These are phyloP conservation scores for Fomitopsis pinicola DNA, from an alignment of 1,284 basidiomycete species.

Conservation along the genomic window DNA sequence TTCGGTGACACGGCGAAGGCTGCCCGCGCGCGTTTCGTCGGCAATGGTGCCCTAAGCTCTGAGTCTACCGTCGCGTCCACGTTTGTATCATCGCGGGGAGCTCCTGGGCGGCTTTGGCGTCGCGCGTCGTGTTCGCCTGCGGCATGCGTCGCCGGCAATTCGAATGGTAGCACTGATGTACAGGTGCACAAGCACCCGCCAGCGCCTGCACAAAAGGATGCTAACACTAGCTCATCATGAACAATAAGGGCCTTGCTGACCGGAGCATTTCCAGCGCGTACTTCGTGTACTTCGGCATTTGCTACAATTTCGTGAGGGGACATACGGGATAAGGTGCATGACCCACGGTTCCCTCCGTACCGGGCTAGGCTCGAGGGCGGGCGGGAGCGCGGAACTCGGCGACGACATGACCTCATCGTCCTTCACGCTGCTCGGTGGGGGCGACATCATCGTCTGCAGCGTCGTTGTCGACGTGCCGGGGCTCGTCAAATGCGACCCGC, in stretches of 20 bases:
- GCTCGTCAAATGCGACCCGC: conserved; percentile 57
- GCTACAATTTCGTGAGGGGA: conserved; percentile 54
- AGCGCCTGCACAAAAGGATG: conserved; percentile 48
- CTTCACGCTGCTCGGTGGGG: conserved; percentile 45
- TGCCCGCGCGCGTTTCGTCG: too few relatives aligned
- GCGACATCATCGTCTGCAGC: conserved; percentile 69
- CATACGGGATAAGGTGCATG: conserved; percentile 60
- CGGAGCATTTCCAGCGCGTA: conserved; percentile 56
- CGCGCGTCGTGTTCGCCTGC: conserved; percentile 35
- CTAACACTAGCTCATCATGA: conserved; percentile 7
- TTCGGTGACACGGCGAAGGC: too few relatives aligned
- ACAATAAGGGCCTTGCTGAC: conserved; percentile 38
- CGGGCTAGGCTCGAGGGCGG: conserved; percentile 46
- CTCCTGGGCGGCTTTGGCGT: conserved; percentile 14
- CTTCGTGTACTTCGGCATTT: conserved; percentile 58
- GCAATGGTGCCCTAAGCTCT: too few relatives aligned
- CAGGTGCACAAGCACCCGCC: conserved; percentile 65
- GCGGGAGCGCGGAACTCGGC: conserved; percentile 19
- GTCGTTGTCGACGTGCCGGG: conserved; percentile 72
- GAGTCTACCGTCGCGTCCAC: too few relatives aligned
- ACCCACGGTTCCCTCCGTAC: conserved; percentile 54
- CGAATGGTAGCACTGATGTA: conserved; percentile 67
- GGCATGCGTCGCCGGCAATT: conserved; percentile 64
- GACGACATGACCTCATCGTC: conserved; percentile 30
- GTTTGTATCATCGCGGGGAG: too few relatives aligned